Percentiles rank a stretch among this genome's conserved stretches.
These are phyloP conservation scores for Eutrema heterophyllum DNA, from an alignment of 345 rosid genomes.

Conservation along the genomic window DNA sequence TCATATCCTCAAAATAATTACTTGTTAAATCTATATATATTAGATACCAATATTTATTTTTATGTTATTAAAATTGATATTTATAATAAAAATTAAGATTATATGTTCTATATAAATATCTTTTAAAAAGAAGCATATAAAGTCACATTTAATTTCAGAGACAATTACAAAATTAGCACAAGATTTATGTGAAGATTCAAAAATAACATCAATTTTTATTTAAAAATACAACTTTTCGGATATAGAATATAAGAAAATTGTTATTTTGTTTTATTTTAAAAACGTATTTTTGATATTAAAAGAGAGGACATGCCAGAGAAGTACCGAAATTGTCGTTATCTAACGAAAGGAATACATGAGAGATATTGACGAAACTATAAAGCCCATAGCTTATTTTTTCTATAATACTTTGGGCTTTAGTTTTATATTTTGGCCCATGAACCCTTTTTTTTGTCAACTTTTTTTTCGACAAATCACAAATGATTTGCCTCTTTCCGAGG, in stretches of 20 bases:
- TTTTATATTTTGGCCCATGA: neutral
- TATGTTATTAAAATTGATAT: neutral
- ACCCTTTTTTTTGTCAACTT: neutral
- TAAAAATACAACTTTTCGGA: neutral
- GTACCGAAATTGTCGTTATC: neutral
- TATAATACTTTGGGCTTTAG: neutral
- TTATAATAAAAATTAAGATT: neutral
- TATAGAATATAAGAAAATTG: neutral
- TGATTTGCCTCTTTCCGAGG: neutral
- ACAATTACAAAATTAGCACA: neutral
- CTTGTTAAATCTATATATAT: no score
- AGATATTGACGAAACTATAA: neutral
- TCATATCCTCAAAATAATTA: no score
- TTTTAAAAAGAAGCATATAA: neutral
- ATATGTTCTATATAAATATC: neutral
- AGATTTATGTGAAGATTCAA: neutral
- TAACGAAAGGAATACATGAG: neutral
- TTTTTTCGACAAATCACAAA: neutral
- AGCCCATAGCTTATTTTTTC: neutral
- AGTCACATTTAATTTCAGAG: neutral
- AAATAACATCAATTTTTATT: neutral
- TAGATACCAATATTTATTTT: no score
- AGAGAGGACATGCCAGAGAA: no score
- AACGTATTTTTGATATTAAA: neutral
- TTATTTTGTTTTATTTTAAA: neutral